Conservation (phyloP, 106 monocot genomes). For the Platanthera guangdongensis region DNA sequence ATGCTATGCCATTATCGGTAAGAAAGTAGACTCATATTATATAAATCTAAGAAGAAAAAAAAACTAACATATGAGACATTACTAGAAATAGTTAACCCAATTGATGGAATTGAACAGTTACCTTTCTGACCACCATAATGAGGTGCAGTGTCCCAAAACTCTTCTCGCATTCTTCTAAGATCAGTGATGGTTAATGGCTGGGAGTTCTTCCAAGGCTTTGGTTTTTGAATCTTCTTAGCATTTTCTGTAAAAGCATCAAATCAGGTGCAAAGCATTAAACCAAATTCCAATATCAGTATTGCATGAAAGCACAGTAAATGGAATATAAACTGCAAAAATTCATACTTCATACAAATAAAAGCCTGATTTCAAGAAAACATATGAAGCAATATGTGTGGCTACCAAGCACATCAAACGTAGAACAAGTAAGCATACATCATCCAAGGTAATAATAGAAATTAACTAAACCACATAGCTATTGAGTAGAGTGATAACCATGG, state of each 20-base stretch:
- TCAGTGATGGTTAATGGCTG: conserved; percentile 39
- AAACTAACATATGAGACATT: not conserved
- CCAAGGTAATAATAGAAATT: not conserved
- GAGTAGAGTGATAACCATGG: too few species aligned
- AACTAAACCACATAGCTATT: too few species aligned
- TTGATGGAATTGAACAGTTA: conserved; percentile 2
- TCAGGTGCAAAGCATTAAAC: not conserved
- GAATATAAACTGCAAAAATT: not conserved
- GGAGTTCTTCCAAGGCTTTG: conserved; percentile 64
- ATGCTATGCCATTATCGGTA: not conserved
- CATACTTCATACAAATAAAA: not conserved
- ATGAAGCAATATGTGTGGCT: not conserved
- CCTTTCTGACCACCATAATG: conserved; percentile 80
- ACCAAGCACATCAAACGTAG: not conserved
- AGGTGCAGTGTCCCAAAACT: conserved; percentile 80
- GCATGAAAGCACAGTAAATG: not conserved
- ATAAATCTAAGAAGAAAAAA: not conserved
- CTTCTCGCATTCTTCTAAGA: conserved; percentile 60
- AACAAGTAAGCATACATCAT: not conserved
- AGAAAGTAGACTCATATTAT: not conserved
- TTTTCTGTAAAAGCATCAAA: conserved; percentile 15
- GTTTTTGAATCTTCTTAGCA: conserved; percentile 52
- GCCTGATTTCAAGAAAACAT: not conserved
- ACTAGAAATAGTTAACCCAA: not conserved
- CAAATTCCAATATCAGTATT: not conserved